Evolutionary conservation across 306 rosid species (phyloP), one percentile per base, ranked within the genome.

Genomic region (Trichosanthes truncata): DNA sequence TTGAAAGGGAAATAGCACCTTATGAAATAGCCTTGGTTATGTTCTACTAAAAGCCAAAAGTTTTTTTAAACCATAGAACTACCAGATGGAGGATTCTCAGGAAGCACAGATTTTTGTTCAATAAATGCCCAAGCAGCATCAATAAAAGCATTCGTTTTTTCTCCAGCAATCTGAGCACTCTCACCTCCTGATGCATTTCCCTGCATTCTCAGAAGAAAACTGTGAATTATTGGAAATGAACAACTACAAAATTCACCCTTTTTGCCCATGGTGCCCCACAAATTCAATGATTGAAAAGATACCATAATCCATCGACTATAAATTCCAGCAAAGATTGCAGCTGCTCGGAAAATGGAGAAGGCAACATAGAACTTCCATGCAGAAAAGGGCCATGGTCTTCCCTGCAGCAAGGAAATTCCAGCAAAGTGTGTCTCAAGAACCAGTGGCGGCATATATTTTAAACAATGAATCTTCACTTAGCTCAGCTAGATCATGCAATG

Each of bases 151-250:
- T 93, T 83, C 49, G 92, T 92, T 69, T 82, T 80, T 55, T 80
- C 82, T 78, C 80, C 96, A n/a, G 97, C 41, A 78, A 81, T 45
- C 76, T 81, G 85, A 80, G 99, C 99, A 76, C 89, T 90, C 82
- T 93, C 91, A 83, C 99, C 99, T 59, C 89, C 97, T 7, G 97
- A 90, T 75, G 99, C 97, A 87, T 91, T 95, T 78, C 99, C 99
- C 99, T 95, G 76, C 84, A 83, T 86, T 83, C 82, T 56, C 74
- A 86, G 45, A 77, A 56, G 74, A 65, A 83, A 68, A 83, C 33
- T 76, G 49, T n/a, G 72, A 45, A 73, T 29, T 48, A 73, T 31
- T 29, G 35, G 61, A 73, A 48, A 7, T 26, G 14, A 48, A 72
- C 48, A 72, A 74, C 14, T 51, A 29, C 78, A 74, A 74, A 74